These are phyloP conservation scores for Glycine latifolia DNA, from an alignment of 306 rosid species.

Conservation along the genomic window DNA sequence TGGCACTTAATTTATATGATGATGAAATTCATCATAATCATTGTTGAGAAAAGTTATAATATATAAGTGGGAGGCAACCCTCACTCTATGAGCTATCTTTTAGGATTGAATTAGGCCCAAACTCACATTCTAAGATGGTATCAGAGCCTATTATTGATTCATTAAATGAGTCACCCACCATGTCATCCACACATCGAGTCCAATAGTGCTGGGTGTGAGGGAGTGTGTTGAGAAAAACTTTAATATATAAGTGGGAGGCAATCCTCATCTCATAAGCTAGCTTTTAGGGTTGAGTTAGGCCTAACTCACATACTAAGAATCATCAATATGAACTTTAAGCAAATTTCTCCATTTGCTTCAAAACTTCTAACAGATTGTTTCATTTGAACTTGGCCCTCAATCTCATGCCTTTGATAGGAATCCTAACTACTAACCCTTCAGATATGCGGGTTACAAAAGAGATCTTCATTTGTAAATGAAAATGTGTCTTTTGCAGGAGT, in stretches of 20 bases:
- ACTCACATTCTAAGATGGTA: too few species aligned
- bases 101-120: too few species aligned
- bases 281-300: too few species aligned
- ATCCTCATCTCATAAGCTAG: too few species aligned
- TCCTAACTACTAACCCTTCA: background rate
- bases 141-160: too few species aligned
- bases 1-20: background rate
- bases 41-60: background rate
- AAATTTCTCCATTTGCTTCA: background rate
- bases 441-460: background rate
- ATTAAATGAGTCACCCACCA: too few species aligned
- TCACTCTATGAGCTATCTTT: too few species aligned
- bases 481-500: slow-evolving; percentile 55
- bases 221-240: too few species aligned
- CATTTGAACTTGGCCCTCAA: background rate
- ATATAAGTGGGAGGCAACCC: too few species aligned
- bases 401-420: slow-evolving; percentile 26
- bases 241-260: too few species aligned
- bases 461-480: slow-evolving; percentile 14
- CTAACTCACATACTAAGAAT: background rate
- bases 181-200: too few species aligned
- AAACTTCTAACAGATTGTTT: slow-evolving; percentile 4
- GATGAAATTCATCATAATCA: slow-evolving; percentile 17
- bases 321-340: slow-evolving; percentile 28
- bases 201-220: too few species aligned